Conservation (phyloP, 2,329 filamentous ascomycete genomes). For the Exophiala alcalophila region DNA sequence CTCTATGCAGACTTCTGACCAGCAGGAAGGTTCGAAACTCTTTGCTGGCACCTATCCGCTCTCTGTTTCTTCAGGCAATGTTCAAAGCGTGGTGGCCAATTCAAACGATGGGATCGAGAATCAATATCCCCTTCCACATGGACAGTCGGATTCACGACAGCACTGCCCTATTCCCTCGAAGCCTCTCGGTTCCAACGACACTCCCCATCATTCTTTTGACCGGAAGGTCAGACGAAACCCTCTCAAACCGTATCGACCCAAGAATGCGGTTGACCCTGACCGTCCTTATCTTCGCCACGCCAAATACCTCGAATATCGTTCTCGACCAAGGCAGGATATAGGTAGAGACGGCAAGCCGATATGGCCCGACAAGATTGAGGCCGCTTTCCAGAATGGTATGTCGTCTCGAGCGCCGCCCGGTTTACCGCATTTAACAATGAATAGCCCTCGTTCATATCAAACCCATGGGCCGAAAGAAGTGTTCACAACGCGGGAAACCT, state of each 20-base stretch:
- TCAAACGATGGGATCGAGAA: constrained; percentile 32
- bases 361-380: constrained; percentile 48
- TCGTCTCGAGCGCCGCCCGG: constrained; percentile 17
- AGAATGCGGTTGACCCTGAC: constrained; percentile 7
- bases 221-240: constrained; percentile 3
- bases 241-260: constrained; percentile 7
- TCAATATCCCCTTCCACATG: constrained; percentile 15
- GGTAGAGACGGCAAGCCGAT: constrained; percentile 44
- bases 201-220: constrained; percentile 9
- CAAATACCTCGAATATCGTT: constrained; percentile 45
- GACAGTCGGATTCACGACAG: constrained; percentile 3
- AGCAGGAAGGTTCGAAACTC: constrained; percentile 6
- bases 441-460: constrained; percentile 53
- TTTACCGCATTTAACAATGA: constrained; percentile 4
- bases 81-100: constrained; percentile 38
- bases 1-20: constrained; percentile 5
- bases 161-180: constrained; percentile 20
- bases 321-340: constrained; percentile 43
- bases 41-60: constrained; percentile 14
- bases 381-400: constrained; percentile 48
- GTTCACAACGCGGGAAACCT: constrained; percentile 50
- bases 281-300: constrained; percentile 26
- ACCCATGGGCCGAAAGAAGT: constrained; percentile 58
- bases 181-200: constrained; percentile 29
- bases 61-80: constrained; percentile 45